A percentile compares a stretch with the other conserved stretches of the same genome.
These are phyloP conservation scores for Coemansia sp. DNA, from an alignment of 192 early-diverging fungal species.

Conservation along the genomic window DNA sequence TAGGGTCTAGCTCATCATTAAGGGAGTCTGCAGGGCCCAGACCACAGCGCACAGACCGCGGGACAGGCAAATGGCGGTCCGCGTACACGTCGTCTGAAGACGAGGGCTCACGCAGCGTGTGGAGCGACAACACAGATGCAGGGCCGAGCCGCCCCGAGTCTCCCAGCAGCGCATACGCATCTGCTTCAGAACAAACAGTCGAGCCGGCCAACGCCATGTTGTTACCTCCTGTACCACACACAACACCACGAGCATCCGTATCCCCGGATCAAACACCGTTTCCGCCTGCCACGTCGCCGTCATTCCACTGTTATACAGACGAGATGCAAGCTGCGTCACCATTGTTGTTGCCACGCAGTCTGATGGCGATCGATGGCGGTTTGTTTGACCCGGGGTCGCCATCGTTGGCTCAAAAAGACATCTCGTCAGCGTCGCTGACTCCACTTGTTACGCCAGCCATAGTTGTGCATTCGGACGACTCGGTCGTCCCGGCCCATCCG, in stretches of 20 bases:
- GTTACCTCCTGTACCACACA: conserved; percentile 22
- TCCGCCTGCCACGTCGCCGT: conserved; percentile 34
- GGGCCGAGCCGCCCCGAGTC: background rate
- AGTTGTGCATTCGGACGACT: conserved; percentile 23
- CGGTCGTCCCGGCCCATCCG: conserved; percentile 21
- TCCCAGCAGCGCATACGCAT: background rate
- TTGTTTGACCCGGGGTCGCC: conserved; percentile 31
- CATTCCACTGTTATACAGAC: conserved; percentile 8
- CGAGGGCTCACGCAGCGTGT: background rate
- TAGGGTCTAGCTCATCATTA: too few species aligned
- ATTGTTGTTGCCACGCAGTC: conserved; percentile 28
- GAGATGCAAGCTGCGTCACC: conserved; percentile 39
- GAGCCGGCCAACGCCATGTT: conserved; percentile 4
- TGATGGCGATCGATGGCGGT: conserved; percentile 33
- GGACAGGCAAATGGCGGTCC: background rate
- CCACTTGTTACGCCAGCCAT: conserved; percentile 8
- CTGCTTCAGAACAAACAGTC: background rate
- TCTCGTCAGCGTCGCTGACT: conserved; percentile 25
- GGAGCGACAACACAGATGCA: background rate
- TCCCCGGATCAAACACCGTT: conserved; percentile 38
- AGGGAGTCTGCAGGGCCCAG: too few species aligned
- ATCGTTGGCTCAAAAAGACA: conserved; percentile 20
- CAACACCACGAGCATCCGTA: conserved; percentile 37
- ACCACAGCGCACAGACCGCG: too few species aligned
- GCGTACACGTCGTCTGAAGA: background rate